phyloP scores from a whole-genome alignment of 2,329 filamentous ascomycete genomes.

The Pseudohalonectria lignicola region DNA sequence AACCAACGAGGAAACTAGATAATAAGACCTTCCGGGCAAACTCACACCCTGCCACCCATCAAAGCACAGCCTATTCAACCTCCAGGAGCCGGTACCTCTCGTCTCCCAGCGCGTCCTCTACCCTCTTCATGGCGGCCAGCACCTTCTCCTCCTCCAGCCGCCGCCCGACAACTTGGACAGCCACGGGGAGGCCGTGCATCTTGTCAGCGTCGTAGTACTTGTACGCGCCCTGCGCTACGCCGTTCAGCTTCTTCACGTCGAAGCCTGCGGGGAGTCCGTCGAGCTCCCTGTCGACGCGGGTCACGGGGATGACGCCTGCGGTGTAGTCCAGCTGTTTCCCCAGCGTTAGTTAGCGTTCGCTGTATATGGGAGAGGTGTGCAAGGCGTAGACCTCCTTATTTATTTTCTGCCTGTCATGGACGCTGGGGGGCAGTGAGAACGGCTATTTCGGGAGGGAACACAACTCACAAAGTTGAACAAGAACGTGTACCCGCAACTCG shows the following conservation, averaged over 20 bases:
- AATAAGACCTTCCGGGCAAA: no score
- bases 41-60: no score
- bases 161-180: conserved; percentile 71
- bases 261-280: conserved; percentile 56
- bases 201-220: conserved; percentile 70
- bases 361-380: not conserved
- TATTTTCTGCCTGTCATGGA: no score
- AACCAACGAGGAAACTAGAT: no score
- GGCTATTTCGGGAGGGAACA: no score
- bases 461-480: conserved; percentile 73
- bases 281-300: conserved; percentile 61
- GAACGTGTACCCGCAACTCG: conserved; percentile 87
- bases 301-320: conserved; percentile 72
- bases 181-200: conserved; percentile 85
- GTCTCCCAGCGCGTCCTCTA: conserved; percentile 62
- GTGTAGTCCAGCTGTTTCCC: conserved; percentile 65
- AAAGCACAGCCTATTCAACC: conserved; percentile 29
- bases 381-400: no score
- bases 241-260: conserved; percentile 56
- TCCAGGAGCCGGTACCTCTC: conserved; percentile 41
- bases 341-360: not conserved
- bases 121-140: conserved; percentile 63
- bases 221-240: conserved; percentile 72
- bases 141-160: conserved; percentile 84
- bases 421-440: no score